Conservation (phyloP, 2,329 filamentous ascomycete species). For the Volutella citrinella region DNA sequence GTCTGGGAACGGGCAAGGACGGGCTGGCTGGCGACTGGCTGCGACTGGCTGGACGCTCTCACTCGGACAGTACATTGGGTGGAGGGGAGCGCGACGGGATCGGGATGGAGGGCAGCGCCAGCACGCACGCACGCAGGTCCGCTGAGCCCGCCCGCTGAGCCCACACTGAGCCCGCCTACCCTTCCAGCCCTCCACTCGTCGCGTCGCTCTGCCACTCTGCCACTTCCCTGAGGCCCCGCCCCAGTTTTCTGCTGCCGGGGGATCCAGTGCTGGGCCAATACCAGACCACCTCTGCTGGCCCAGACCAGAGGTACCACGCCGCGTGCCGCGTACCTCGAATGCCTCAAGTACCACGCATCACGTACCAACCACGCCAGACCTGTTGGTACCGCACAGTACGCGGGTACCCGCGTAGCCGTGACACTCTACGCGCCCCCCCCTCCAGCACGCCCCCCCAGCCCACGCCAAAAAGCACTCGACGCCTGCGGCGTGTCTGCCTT, state of each 20-base stretch:
- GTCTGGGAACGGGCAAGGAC: conserved; percentile 20
- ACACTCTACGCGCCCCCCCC: conserved; percentile 10
- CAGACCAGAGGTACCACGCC: no score
- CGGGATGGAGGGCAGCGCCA: conserved; percentile 7
- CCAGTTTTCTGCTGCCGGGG: neutral
- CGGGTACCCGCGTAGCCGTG: no score
- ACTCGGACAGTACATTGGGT: neutral
- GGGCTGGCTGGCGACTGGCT: conserved; percentile 8
- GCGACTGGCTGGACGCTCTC: no score
- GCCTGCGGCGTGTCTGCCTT: conserved; percentile 22
- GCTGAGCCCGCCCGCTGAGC: conserved; percentile 8
- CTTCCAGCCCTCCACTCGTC: no score
- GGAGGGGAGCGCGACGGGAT: neutral
- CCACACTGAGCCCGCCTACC: conserved; percentile 10
- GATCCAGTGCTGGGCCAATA: no score
- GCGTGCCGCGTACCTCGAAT: no score
- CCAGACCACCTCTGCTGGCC: no score
- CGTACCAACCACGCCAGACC: no score
- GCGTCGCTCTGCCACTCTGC: no score
- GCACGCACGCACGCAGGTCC: conserved; percentile 10
- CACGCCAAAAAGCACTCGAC: conserved; percentile 17
- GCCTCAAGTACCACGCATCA: no score
- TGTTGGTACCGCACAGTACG: no score
- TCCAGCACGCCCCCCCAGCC: conserved; percentile 13
- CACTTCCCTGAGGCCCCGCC: neutral